Conservation (phyloP, 441 rosid genomes). For the Geranium incanum region DNA sequence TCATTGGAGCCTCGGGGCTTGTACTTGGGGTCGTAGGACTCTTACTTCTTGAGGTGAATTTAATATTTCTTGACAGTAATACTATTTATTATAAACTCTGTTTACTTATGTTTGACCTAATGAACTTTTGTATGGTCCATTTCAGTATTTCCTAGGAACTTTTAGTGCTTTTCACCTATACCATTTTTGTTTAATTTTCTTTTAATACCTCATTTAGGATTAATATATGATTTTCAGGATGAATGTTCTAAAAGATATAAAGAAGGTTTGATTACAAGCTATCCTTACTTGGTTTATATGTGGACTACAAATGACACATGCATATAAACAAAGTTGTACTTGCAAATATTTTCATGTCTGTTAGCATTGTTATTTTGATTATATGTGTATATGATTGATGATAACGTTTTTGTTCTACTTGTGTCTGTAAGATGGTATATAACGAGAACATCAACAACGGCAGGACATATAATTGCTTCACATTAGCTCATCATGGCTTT, state of each 20-base stretch:
- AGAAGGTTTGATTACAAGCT: neutral
- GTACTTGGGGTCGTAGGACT: conserved; percentile 76
- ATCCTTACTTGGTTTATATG: neutral
- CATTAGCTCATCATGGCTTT: too few species aligned
- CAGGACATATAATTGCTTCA: neutral
- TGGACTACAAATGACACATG: neutral
- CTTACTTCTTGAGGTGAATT: conserved; percentile 69
- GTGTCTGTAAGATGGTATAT: conserved; percentile 1
- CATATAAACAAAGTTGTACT: neutral
- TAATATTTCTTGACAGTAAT: neutral
- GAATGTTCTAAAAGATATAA: neutral
- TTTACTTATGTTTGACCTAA: neutral
- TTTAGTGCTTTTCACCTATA: neutral
- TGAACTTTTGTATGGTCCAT: neutral
- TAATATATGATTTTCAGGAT: neutral
- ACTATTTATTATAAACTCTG: neutral
- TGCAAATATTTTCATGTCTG: neutral
- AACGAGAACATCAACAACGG: neutral
- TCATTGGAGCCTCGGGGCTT: conserved; percentile 73
- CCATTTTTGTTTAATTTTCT: neutral
- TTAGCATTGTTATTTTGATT: neutral
- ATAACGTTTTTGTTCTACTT: neutral
- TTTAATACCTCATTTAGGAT: neutral
- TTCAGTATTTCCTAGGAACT: neutral
- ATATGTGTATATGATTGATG: neutral